phyloP scores from a whole-genome alignment of 306 rosid genomes.

The Trifolium dubium region DNA sequence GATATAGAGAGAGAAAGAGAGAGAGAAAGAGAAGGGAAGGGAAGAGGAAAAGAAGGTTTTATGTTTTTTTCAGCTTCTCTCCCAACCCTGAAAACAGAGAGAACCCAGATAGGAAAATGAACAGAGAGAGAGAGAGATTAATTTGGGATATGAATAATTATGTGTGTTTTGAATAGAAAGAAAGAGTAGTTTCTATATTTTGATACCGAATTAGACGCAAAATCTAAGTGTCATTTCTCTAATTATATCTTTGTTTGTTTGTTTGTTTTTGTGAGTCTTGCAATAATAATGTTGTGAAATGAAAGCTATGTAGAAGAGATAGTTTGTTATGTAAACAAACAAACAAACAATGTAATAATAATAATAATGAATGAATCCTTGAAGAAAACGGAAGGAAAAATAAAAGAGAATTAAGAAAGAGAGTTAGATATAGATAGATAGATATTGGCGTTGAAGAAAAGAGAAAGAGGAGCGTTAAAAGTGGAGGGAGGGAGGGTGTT shows the following conservation, averaged over 20 bases:
- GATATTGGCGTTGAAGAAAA: background rate
- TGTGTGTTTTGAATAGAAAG: background rate
- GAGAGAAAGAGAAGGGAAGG: slow-evolving; percentile 34
- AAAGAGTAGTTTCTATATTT: slow-evolving; percentile 55
- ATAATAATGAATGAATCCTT: no score
- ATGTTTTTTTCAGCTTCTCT: slow-evolving; percentile 71
- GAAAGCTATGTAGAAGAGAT: no score
- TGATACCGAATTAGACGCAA: slow-evolving; percentile 58
- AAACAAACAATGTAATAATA: no score
- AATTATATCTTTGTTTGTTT: slow-evolving; percentile 8
- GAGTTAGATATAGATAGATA: background rate
- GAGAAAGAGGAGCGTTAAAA: slow-evolving; percentile 16
- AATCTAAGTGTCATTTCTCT: slow-evolving; percentile 30
- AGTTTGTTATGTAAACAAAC: no score
- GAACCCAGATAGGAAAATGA: slow-evolving; percentile 37
- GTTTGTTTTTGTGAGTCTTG: background rate
- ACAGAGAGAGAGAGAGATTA: slow-evolving; percentile 33
- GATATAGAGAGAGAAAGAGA: background rate
- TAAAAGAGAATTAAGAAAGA: background rate
- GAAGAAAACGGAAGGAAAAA: slow-evolving; percentile 3
- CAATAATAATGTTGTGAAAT: no score
- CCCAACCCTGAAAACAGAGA: slow-evolving; percentile 60
- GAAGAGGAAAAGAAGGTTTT: slow-evolving; percentile 30
- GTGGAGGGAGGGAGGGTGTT: slow-evolving; percentile 3
- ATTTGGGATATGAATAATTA: slow-evolving; percentile 40